Base-by-base conservation (phyloP, 345 rosid genomes). In the Lumnitzera racemosa region DNA sequence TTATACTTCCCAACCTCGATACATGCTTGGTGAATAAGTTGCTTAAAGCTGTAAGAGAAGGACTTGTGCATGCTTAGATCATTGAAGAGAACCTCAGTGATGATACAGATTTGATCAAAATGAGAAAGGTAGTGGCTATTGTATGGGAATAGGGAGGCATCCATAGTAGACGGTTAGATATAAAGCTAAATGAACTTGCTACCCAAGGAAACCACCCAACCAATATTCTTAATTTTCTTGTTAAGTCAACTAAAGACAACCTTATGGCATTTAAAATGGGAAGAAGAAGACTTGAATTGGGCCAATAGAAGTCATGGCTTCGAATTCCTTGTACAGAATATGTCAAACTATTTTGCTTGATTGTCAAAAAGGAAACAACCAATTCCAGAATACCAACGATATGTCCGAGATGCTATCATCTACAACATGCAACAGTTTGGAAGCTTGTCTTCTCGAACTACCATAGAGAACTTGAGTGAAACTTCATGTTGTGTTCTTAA, bases 251-350 rank as follows among this genome's bases (percentile, higher is more conserved):
- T 83, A 60, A 69, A 29, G 7, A 29, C 5, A 29, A 29, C 5
- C 7, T 29, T 29, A 3, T 29, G 5, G 7, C 36, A 29, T 3
- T 29, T 29, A 29, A 6, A 29, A 29, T 6, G 7, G 5, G 7
- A 6, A 6, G 2, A 6, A 29, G 36, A 29, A 6, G 3, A 6
- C 36, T 17, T 77, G 85, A n/a, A 74, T 67, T 16, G 89, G 98
- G 98, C 89, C 94, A 11, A 43, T 73, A 61, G 82, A 76, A 67
- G 73, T 72, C 31, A 55, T 83, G 72, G 94, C 96, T 10, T 90
- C 96, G 7, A 76, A 89, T 69, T 87, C 94, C 70, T 85, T 89
- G 96, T 85, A 89, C 50, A 64, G 88, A 70, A 73, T 85, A 62
- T 78, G 85, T 68, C 75, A 76, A 72, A 82, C 90, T 52, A 69